phyloP scores from a whole-genome alignment of 148 eudicot species.

The Simmondsia chinensis region DNA sequence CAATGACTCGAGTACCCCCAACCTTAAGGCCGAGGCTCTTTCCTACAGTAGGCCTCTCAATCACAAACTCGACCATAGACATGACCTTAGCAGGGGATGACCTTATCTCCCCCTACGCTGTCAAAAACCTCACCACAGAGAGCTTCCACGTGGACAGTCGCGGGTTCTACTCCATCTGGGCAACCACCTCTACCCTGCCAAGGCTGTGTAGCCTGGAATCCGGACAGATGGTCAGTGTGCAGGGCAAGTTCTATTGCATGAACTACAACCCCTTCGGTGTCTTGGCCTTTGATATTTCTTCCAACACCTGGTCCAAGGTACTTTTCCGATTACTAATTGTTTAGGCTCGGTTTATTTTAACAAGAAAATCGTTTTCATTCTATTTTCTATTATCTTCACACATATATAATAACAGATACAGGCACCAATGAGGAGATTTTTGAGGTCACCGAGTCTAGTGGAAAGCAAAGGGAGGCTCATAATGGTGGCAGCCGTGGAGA shows the following conservation, averaged over 20 bases:
- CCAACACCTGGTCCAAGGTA: slow-evolving; percentile 71
- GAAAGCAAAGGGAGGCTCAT: slow-evolving; percentile 42
- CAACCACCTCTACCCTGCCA: slow-evolving; percentile 56
- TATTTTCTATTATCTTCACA: no score
- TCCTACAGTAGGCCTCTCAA: slow-evolving; percentile 55
- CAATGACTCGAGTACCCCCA: slow-evolving; percentile 54
- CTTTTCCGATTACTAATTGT: no score
- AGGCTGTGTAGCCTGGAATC: slow-evolving; percentile 84
- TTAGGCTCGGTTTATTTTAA: no score
- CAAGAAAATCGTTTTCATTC: no score
- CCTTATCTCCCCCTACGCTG: slow-evolving; percentile 89
- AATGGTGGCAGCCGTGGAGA: slow-evolving; percentile 72
- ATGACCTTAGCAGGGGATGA: slow-evolving; percentile 83
- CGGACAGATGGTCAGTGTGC: slow-evolving; percentile 44
- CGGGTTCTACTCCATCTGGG: slow-evolving; percentile 74
- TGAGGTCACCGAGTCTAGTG: slow-evolving; percentile 66
- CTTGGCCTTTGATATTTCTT: slow-evolving; percentile 34
- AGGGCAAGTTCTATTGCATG: slow-evolving; percentile 72
- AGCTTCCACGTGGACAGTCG: slow-evolving; percentile 59
- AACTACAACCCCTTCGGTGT: slow-evolving; percentile 77
- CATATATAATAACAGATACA: no score
- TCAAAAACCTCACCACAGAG: slow-evolving; percentile 74
- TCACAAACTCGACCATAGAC: slow-evolving; percentile 44
- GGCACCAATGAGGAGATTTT: slow-evolving; percentile 85
- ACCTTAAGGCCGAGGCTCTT: slow-evolving; percentile 53